Base-by-base conservation (phyloP, 768 basidiomycete genomes). In the Pisolithus sp. region DNA sequence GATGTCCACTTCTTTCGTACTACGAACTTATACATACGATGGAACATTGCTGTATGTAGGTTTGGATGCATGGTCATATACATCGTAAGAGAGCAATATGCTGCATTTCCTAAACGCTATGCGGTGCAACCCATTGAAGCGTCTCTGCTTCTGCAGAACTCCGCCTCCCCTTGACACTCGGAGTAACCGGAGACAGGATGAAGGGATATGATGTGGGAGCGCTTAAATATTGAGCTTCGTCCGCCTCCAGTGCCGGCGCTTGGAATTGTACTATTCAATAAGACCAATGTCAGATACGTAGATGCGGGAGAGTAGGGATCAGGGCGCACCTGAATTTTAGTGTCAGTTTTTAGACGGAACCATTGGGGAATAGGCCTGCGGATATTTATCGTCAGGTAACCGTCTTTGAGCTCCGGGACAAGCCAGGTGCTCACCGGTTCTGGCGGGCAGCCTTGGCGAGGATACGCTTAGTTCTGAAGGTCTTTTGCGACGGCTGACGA, bases 201-300 rank as follows among this genome's bases (percentile, higher is more conserved):
- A 9, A 20, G 36, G 51, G 34, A 37, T 23, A 21, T 26, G 48
- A 48, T 40, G 49, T 39, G 17, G 39, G 44, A 46, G 39, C 8
- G 57, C 53, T 77, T 84, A 95, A 73, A 96, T 86, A 81, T 94
- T 94, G 76, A 98, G 83, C 81, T 98, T 98, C 58, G 95, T 98
- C 73, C 95, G 87, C 70, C 95, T 82, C 95, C 95, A 99, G 80
- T 99, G 95, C 71, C 95, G 89, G 62, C 95, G 82, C 80, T 97
- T 97, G 59, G 89, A 86, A 73, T 93, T 93, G 69, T 93, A 92
- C 86, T 92, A 59, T 57, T 41, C 41, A 41, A 42, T 24, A 43
- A 26, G 43, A 20, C 30, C 40, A 36, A 49, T 18, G 49, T 36
- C 13, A 17, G 31, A 10, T 36, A 7, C 21, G 38, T 39, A 30